Conservation (phyloP, 1,284 basidiomycete genomes). For the Nidula niveotomentosa region DNA sequence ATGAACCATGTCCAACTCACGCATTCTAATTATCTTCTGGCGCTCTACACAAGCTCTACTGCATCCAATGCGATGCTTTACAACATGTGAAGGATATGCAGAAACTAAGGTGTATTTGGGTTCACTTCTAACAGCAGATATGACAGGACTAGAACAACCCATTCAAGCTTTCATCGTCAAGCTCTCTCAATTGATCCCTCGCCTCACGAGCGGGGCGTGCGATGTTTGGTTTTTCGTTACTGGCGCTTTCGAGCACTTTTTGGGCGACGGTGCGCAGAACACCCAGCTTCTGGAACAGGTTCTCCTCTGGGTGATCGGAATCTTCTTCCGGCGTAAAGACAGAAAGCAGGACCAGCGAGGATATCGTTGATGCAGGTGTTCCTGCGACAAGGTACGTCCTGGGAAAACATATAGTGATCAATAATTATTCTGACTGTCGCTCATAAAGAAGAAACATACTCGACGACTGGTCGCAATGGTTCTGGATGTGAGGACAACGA, state of each 20-base stretch:
- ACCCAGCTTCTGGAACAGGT: conserved; percentile 68
- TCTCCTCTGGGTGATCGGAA: conserved; percentile 28
- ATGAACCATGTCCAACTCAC: too few species aligned
- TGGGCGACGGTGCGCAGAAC: conserved; percentile 66
- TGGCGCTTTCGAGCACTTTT: conserved; percentile 73
- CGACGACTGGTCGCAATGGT: conserved; percentile 66
- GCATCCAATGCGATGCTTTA: too few species aligned
- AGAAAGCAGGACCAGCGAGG: conserved; percentile 67
- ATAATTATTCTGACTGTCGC: neutral
- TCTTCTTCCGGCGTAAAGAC: conserved; percentile 54
- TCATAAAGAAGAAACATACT: conserved; percentile 42
- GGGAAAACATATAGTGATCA: conserved; percentile 5
- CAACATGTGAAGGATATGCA: too few species aligned
- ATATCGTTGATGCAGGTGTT: conserved; percentile 61
- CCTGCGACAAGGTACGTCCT: conserved; percentile 59
- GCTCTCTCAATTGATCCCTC: conserved; percentile 65
- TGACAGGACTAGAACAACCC: conserved; percentile 25
- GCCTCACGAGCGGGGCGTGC: conserved; percentile 86
- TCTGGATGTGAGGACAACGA: conserved; percentile 69
- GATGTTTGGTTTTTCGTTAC: conserved; percentile 73
- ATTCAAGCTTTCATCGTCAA: conserved; percentile 32
- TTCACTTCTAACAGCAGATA: too few species aligned
- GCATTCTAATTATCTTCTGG: too few species aligned
- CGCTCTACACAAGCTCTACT: too few species aligned
- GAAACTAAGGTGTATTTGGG: too few species aligned